Conservation (phyloP, 2,329 filamentous ascomycete genomes). For the Alternaria rosae region DNA sequence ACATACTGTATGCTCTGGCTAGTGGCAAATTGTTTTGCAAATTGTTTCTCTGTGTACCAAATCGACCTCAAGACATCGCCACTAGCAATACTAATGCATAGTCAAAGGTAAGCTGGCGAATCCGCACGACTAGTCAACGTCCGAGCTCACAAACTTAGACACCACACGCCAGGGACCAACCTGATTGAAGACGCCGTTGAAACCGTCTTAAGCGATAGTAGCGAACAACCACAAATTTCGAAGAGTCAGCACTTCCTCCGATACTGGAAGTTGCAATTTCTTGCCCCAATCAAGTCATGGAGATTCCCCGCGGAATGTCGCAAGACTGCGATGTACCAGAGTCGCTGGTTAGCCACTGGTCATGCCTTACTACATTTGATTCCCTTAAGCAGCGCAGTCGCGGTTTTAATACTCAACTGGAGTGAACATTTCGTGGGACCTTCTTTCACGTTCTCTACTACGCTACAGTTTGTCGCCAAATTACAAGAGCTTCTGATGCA, state of each 20-base stretch:
- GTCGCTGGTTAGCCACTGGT: slow-evolving; percentile 6
- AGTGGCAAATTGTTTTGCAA: not conserved
- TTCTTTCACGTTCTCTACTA: not conserved
- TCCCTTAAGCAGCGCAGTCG: slow-evolving; percentile 9
- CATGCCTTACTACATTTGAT: slow-evolving; percentile 14
- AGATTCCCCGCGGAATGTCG: not conserved
- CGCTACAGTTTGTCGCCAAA: slow-evolving; percentile 28
- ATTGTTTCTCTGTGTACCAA: not conserved
- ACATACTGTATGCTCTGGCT: not conserved
- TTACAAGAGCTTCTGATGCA: slow-evolving; percentile 30
- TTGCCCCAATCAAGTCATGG: not conserved
- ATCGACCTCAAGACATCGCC: not conserved
- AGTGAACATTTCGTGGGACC: slow-evolving; percentile 8
- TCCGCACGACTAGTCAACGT: not conserved
- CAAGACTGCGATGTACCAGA: slow-evolving; percentile 18
- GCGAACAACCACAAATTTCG: not conserved
- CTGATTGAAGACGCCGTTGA: not conserved
- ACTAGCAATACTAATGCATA: not conserved
- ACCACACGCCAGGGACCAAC: not conserved
- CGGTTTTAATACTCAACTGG: slow-evolving; percentile 7
- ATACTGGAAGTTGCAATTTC: not conserved
- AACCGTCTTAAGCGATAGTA: not conserved
- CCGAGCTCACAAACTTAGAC: not conserved
- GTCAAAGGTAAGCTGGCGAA: not conserved
- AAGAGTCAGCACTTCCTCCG: not conserved